Evolutionary conservation across 345 rosid species (phyloP), one percentile per base, ranked within the genome.

Genomic region (Syzygium oleosum): DNA sequence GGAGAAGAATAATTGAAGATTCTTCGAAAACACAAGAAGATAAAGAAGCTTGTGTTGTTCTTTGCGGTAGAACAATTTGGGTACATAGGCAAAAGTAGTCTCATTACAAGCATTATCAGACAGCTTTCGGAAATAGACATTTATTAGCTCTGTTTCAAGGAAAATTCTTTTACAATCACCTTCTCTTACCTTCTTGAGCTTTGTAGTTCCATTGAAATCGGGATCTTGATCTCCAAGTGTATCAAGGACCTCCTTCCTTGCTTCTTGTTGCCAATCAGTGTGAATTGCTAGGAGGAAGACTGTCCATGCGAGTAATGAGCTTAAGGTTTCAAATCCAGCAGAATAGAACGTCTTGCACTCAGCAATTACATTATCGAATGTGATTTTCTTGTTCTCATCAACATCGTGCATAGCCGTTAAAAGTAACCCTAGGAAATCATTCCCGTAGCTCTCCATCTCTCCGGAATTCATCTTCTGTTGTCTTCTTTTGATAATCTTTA

Each of bases 241-340:
- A 22, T 92, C 88, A 25, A 89, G 46, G 25, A 89, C 92, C 85
- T 93, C 94, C 51, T 68, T 89, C 85, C 93, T 90, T 34, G 87
- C 91, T 86, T 89, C 89, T 7, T 91, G 91, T 55, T 93, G 93
- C 92, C 92, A 91, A 51, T 91, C 91, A 23, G 88, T 9, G 84
- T 88, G 85, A 58, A 88, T 77, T 68, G 92, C 92, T 15, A 92
- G 85, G 58, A 93, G 92, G 51, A 91, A 16, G 85, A 87, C 51
- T 4, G 88, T 87, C 93, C 93, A 91, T 8, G 91, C 12, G 9
- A 93, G 92, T 46, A 84, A 68, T 77, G 85, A 85, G 84, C 85
- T 11, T 2, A 86, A 87, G 10, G 91, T 92, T 77, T 89, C 93
- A 12, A 89, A 91, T 34, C 93, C 91, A 12, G 51, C 90, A 78